phyloP scores from a whole-genome alignment of 2,329 filamentous ascomycete species.

The Clonostachys solani region DNA sequence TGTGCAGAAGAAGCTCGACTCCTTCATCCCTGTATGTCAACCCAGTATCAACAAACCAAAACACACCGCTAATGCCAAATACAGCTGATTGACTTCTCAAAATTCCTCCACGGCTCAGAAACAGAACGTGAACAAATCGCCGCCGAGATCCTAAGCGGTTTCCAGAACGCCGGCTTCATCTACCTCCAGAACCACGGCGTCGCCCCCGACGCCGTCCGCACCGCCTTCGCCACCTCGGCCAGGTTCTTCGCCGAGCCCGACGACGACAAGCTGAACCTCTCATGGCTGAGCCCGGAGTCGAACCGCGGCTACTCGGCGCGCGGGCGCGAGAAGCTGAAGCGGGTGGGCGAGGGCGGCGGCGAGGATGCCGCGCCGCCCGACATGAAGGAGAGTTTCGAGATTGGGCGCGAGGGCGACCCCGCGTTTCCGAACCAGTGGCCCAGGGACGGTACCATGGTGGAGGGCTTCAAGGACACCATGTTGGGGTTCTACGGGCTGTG shows the following conservation, averaged over 20 bases:
- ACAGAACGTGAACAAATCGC: conserved; percentile 61
- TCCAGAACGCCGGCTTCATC: conserved; percentile 84
- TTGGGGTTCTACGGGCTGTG: conserved; percentile 68
- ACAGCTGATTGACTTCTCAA: conserved; percentile 64
- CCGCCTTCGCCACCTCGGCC: conserved; percentile 64
- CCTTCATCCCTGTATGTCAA: no score
- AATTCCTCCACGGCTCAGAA: conserved; percentile 63
- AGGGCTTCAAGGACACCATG: conserved; percentile 69
- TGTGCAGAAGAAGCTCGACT: no score
- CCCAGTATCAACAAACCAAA: no score
- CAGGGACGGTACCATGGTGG: conserved; percentile 22
- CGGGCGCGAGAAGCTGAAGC: conserved; percentile 68
- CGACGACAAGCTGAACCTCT: conserved; percentile 59
- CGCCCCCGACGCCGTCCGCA: conserved; percentile 47
- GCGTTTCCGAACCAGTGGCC: conserved; percentile 77
- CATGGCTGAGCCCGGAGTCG: conserved; percentile 68
- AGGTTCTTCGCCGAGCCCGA: conserved; percentile 64
- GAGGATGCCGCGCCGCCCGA: conserved; percentile 56
- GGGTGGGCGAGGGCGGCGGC: conserved; percentile 40
- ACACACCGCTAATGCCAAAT: no score
- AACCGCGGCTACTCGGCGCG: conserved; percentile 71
- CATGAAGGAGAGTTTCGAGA: conserved; percentile 63
- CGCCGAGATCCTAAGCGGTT: conserved; percentile 69
- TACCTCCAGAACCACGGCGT: conserved; percentile 82
- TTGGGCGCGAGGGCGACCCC: conserved; percentile 54